Percentiles rank a stretch among this genome's conserved stretches.
Conservation (phyloP, 345 rosid genomes). For the Anastatica hierochuntica region DNA sequence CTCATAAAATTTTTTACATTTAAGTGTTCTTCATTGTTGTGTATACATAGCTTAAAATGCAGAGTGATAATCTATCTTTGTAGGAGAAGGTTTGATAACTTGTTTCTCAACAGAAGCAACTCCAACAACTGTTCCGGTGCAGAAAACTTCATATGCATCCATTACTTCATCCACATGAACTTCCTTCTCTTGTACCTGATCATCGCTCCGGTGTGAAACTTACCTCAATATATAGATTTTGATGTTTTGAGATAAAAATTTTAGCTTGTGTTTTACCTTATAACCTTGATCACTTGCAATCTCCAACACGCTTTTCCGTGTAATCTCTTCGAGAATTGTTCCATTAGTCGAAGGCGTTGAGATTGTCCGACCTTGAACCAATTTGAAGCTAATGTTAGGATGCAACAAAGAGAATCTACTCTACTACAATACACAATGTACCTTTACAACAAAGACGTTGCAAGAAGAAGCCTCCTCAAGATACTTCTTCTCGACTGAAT, state of each 20-base stretch:
- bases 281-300: conserved; percentile 65
- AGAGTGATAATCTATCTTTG: neutral
- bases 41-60: conserved; percentile 10
- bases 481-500: conserved; percentile 15
- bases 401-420: too few relatives aligned
- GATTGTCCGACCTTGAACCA: conserved; percentile 48
- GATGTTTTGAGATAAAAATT: neutral
- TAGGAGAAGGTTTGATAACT: neutral
- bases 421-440: neutral
- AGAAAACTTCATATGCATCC: conserved; percentile 81
- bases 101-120: conserved; percentile 55
- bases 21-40: neutral
- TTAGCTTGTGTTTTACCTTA: conserved; percentile 30
- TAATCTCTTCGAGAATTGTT: conserved; percentile 16
- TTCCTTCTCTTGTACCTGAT: conserved; percentile 31
- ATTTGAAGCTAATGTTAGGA: too few relatives aligned
- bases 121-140: conserved; percentile 88
- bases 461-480: conserved; percentile 25
- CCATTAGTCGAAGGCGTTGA: conserved; percentile 49
- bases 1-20: too few relatives aligned
- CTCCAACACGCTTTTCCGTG: conserved; percentile 50
- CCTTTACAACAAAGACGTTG: conserved; percentile 26
- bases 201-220: neutral
- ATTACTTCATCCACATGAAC: conserved; percentile 56
- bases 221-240: neutral